Evolutionary conservation across 2,329 filamentous ascomycete species (phyloP), one percentile per base, ranked within the genome.

Genomic region (Colletotrichum salicis): DNA sequence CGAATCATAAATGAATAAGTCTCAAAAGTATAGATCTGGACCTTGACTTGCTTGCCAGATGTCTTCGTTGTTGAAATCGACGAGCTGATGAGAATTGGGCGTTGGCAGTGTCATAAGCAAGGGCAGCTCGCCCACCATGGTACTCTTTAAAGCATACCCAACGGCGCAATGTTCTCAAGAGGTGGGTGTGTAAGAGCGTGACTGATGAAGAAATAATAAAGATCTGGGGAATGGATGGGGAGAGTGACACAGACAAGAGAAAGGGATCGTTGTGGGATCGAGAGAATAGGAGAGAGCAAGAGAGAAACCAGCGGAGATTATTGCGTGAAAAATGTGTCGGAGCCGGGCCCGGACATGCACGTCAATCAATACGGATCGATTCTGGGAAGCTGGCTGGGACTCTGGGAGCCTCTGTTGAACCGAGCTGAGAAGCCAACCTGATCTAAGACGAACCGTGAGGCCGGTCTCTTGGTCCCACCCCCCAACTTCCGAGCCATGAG

Each of bases 221-320:
- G 19, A 48, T 19, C 19, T 48, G 41, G 41, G 19, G 19, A 48
- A 48, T 11, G 41, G 19, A 7, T 22, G 41, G 41, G 8, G 41
- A 48, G 41, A 48, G 41, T 22, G 41, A n/a, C 19, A 48, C 41
- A 22, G 41, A 48, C 41, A 48, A 48, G 5, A 48, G 41, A 48
- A 22, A 22, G 3, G 41, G 19, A 48, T 1, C 29, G 31, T 22
- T 19, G 15, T 41, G 35, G 5, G 51, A 13, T 22, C 6, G 5
- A 4, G 15, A n/a, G 22, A 19, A 35, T 2, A 35, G 35, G 57
- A 67, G 56, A 27, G 55, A 64, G 31, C 11, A 11, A 24, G 1
- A 35, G 35, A 15, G 15, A 48, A 55, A 8, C 33, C 55, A 60
- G 56, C 22, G 55, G 70, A 72, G 51, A 70, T 70, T 59, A 67